phyloP scores from a whole-genome alignment of 2,329 filamentous ascomycete species.

The Xylaria polymorpha region DNA sequence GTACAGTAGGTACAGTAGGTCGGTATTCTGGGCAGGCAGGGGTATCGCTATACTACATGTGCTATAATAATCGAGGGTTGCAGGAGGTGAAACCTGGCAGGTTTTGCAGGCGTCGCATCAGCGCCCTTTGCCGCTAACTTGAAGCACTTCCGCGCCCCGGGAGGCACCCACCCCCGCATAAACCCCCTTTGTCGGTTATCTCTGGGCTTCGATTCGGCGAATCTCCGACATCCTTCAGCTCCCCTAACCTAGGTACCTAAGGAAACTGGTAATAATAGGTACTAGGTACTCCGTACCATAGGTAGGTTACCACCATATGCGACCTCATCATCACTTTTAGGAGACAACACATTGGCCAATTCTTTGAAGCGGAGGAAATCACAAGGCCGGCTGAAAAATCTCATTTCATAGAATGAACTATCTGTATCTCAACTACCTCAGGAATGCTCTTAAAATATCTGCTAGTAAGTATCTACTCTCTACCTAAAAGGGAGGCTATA shows the following conservation, averaged over 20 bases:
- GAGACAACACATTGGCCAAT: background rate
- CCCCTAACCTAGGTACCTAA: background rate
- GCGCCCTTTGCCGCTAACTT: conserved; percentile 39
- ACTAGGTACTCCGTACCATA: background rate
- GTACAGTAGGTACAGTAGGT: no score
- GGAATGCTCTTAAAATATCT: background rate
- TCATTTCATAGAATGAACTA: background rate
- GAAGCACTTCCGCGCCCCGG: conserved; percentile 48
- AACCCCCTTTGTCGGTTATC: conserved; percentile 42
- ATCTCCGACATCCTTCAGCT: background rate
- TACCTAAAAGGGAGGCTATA: no score
- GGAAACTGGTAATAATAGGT: background rate
- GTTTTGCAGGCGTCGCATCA: conserved; percentile 49
- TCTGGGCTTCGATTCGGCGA: conserved; percentile 29
- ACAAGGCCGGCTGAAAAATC: background rate
- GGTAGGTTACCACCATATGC: background rate
- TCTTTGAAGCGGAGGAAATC: background rate
- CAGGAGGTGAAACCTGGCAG: conserved; percentile 45
- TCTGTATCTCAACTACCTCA: background rate
- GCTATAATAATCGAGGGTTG: conserved; percentile 17
- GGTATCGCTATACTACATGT: background rate
- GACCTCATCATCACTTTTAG: background rate
- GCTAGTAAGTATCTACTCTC: background rate
- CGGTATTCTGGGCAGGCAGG: background rate
- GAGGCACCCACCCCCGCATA: conserved; percentile 31